Conservation (phyloP, 202 grass and related monocot genomes). For the Panicum hallii region DNA sequence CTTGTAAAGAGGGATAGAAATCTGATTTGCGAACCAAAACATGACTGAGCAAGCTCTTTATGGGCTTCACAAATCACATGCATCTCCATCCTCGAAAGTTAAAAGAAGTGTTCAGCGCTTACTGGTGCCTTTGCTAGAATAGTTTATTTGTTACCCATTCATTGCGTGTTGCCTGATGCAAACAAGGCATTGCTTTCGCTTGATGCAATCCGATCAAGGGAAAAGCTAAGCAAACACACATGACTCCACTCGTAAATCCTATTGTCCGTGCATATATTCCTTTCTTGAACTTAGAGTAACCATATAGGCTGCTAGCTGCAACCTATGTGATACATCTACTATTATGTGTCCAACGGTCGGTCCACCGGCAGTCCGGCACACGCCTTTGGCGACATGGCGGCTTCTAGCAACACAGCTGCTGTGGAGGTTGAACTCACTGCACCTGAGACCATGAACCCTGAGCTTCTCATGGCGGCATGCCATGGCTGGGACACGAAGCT, state of each 20-base stretch:
- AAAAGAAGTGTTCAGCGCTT: too few species aligned
- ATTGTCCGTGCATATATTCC: not conserved
- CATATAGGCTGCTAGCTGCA: not conserved
- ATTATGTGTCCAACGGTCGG: not conserved
- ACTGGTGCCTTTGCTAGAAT: not conserved
- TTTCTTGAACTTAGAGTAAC: not conserved
- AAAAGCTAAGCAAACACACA: not conserved
- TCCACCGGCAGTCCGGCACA: too few species aligned
- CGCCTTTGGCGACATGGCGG: not conserved
- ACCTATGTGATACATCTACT: not conserved
- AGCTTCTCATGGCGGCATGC: slow-evolving; percentile 8
- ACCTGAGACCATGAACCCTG: not conserved
- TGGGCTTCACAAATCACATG: too few species aligned
- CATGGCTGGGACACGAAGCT: not conserved
- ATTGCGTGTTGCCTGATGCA: not conserved
- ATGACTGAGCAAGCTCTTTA: too few species aligned
- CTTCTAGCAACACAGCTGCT: not conserved
- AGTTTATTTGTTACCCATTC: not conserved
- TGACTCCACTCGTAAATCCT: not conserved
- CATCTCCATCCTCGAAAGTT: too few species aligned
- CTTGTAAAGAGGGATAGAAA: too few species aligned
- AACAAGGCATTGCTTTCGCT: not conserved
- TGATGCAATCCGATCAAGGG: not conserved
- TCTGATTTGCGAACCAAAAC: too few species aligned
- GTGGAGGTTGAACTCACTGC: not conserved